A percentile compares a stretch with the other conserved stretches of the same genome.
Conservation (phyloP, 2,329 filamentous ascomycete species). For the Chrysoporthe deuterocubensis region DNA sequence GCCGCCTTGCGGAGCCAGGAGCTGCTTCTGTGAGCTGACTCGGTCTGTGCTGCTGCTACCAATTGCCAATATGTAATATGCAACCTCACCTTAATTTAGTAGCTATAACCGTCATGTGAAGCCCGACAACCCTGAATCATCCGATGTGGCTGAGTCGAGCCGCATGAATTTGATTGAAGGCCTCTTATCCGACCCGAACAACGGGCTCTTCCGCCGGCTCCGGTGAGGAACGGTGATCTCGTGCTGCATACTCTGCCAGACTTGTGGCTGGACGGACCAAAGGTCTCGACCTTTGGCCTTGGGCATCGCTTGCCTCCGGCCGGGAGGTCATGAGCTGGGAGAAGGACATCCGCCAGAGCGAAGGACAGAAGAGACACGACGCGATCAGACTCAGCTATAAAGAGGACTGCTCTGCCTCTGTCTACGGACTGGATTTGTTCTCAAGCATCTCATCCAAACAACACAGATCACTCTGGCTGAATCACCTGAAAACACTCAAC, state of each 20-base stretch:
- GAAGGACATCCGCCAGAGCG: neutral
- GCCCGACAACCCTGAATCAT: slow-evolving; percentile 19
- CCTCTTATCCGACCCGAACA: neutral
- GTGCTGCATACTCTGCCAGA: neutral
- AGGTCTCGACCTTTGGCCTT: neutral
- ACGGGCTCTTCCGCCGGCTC: slow-evolving; percentile 18
- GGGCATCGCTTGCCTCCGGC: neutral
- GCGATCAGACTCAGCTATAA: neutral
- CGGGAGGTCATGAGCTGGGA: neutral
- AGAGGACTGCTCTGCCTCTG: neutral
- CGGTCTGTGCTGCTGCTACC: neutral
- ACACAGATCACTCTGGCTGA: neutral
- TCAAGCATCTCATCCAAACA: neutral
- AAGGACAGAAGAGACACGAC: neutral
- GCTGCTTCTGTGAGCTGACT: slow-evolving; percentile 22
- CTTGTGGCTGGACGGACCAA: neutral
- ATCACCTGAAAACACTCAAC: neutral
- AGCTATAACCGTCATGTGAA: neutral
- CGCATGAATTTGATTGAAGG: neutral
- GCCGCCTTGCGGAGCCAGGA: neutral
- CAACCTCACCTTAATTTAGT: neutral
- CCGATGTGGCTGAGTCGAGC: slow-evolving; percentile 24
- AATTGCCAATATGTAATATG: neutral
- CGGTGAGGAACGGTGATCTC: neutral
- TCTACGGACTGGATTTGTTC: neutral